These are phyloP conservation scores for Monosporascus sp. DNA, from an alignment of 2,329 filamentous ascomycete genomes.

Conservation along the genomic window DNA sequence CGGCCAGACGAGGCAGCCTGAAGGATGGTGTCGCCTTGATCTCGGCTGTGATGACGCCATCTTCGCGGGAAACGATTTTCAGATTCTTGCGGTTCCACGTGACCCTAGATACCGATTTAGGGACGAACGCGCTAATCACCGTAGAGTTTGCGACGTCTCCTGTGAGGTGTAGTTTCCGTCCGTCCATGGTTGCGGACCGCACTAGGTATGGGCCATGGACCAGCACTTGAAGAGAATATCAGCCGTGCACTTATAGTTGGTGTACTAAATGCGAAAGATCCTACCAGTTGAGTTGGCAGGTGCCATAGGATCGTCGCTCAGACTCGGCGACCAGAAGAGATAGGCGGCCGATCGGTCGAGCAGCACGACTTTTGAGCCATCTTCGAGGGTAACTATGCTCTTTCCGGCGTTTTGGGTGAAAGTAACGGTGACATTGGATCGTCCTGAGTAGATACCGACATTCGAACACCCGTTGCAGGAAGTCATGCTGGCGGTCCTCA, in stretches of 20 bases:
- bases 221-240: constrained; percentile 32
- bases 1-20: constrained; percentile 34
- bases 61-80: constrained; percentile 18
- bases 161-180: constrained; percentile 33
- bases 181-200: constrained; percentile 34
- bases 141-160: constrained; percentile 41
- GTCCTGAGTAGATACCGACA: constrained; percentile 36
- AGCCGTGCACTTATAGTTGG: neutral
- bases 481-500: constrained; percentile 29
- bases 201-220: constrained; percentile 50
- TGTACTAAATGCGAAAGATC: neutral
- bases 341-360: constrained; percentile 52
- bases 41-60: constrained; percentile 23
- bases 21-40: constrained; percentile 24
- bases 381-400: constrained; percentile 40
- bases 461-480: constrained; percentile 35
- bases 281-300: constrained; percentile 40
- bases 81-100: constrained; percentile 47
- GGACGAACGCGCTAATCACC: constrained; percentile 42
- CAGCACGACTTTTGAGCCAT: constrained; percentile 45
- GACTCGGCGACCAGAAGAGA: constrained; percentile 50
- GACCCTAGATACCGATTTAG: constrained; percentile 38
- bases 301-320: constrained; percentile 42
- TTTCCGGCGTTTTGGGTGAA: constrained; percentile 46
- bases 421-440: constrained; percentile 35